Base-by-base conservation (phyloP, 2,329 filamentous ascomycete genomes). In the Sordariomycetes sp. region DNA sequence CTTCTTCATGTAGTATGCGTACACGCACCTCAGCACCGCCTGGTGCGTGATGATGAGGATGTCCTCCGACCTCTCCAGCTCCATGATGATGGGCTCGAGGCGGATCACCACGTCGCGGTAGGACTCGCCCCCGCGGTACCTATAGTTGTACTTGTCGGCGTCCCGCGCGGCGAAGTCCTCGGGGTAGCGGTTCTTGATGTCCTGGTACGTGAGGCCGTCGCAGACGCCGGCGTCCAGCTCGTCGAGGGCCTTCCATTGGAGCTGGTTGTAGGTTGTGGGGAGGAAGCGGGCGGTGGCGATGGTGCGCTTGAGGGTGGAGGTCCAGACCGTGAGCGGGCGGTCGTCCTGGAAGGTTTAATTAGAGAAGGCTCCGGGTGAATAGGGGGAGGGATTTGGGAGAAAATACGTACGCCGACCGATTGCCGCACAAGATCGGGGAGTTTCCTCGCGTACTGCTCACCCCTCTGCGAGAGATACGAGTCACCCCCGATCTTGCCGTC, bases 61-160 rank as follows among this genome's bases (percentile, higher is more conserved):
- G 69, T 99, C 95, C 72, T 97, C 94, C 65, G 87, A 90, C 62
- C 94, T 85, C 73, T 99, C 94, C 57, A 99, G 79, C 71, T 99
- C 94, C 94, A 99, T 99, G 74, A 99, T 99, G 73, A 99, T 99
- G 61, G 94, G 94, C 69, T 99, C 94, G 0, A 99, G 85, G 1
- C 94, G 90, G 67, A 97, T 97, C 48, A 99, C 94, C 1, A 99
- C 93, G 68, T 99, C 94, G 59, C 93, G 89, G 72, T 99, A 87
- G 61, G 89, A 95, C 75, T 99, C 94, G 58, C 94, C 94, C 62
- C 94, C 94, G 5, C 94, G 87, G 74, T 99, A 99, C 59, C 94
- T 90, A 75, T 99, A 99, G 76, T 99, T 97, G 82, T 97, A 97
- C 74, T 99, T 99, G 79, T 99, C 94, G 64, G 96, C 90, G 71